These are phyloP conservation scores for Lecanicillium sp. DNA, from an alignment of 2,329 filamentous ascomycete species.

Conservation along the genomic window DNA sequence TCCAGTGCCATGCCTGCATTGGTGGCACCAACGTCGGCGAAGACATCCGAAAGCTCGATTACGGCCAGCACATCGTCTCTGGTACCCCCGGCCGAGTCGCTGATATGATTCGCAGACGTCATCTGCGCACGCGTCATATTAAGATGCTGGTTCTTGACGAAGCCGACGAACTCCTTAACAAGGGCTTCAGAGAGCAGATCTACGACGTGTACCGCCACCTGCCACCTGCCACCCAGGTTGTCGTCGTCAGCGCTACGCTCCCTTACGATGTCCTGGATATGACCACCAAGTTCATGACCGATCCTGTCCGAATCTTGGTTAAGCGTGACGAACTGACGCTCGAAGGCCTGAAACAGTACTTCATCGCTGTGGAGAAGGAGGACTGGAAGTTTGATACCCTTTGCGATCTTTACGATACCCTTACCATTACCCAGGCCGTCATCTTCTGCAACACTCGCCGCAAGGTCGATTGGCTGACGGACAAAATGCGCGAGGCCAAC, in stretches of 20 bases:
- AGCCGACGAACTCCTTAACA: slow-evolving; percentile 67
- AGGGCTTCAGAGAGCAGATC: slow-evolving; percentile 96
- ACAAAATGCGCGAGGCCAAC: slow-evolving; percentile 98
- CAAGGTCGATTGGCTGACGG: slow-evolving; percentile 98
- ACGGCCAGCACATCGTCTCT: slow-evolving; percentile 95
- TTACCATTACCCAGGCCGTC: slow-evolving; percentile 97
- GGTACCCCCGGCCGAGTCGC: slow-evolving; percentile 92
- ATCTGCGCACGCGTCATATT: slow-evolving; percentile 55
- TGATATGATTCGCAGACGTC: slow-evolving; percentile 55
- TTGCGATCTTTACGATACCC: slow-evolving; percentile 95
- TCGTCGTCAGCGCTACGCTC: slow-evolving; percentile 92
- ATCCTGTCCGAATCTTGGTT: slow-evolving; percentile 91
- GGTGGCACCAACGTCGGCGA: slow-evolving; percentile 97
- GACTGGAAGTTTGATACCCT: slow-evolving; percentile 99
- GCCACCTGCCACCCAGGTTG: slow-evolving; percentile 94
- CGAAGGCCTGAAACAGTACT: slow-evolving; percentile 97
- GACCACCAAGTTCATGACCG: slow-evolving; percentile 99
- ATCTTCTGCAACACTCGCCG: slow-evolving; percentile 99
- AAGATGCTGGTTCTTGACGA: slow-evolving; percentile 59
- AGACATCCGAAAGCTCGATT: slow-evolving; percentile 95
- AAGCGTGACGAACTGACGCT: slow-evolving; percentile 98
- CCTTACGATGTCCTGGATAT: slow-evolving; percentile 98
- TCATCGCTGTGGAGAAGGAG: slow-evolving; percentile 98
- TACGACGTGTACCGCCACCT: slow-evolving; percentile 98
- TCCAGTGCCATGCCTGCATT: slow-evolving; percentile 98